These are phyloP conservation scores for Nicotiana benthamiana DNA, from an alignment of 257 asterid species.

Conservation along the genomic window DNA sequence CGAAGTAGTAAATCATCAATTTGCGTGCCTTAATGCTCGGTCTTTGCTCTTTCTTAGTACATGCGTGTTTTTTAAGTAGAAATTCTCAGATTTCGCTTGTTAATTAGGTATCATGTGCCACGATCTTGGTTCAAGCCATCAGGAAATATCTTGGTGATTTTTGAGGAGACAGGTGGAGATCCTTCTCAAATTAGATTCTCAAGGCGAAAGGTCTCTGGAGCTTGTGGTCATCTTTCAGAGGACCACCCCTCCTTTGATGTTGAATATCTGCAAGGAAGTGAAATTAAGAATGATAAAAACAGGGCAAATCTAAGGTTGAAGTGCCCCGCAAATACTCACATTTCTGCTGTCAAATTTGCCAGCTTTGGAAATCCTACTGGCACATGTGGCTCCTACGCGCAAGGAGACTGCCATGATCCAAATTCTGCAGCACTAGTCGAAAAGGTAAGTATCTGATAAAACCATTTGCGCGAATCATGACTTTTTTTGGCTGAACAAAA, in stretches of 20 bases:
- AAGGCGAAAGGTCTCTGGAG: constrained; percentile 39
- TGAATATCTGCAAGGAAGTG: constrained; percentile 22
- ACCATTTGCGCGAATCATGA: neutral
- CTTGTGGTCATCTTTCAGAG: constrained; percentile 50
- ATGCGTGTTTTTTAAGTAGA: neutral
- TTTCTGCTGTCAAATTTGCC: constrained; percentile 53
- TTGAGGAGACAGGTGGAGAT: constrained; percentile 88
- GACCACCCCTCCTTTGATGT: constrained; percentile 49
- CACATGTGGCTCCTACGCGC: constrained; percentile 48
- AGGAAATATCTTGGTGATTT: constrained; percentile 63
- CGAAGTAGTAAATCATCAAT: neutral
- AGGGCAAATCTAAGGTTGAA: constrained; percentile 33
- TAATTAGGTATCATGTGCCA: constrained; percentile 78
- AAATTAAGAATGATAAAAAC: constrained; percentile 14
- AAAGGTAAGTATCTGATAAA: constrained; percentile 25
- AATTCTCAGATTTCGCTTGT: neutral
- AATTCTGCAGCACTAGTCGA: constrained; percentile 35
- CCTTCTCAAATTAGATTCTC: constrained; percentile 61
- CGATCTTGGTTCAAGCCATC: constrained; percentile 93
- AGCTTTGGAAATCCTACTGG: constrained; percentile 69
- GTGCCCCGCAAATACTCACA: constrained; percentile 39
- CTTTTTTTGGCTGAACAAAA: neutral
- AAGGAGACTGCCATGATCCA: constrained; percentile 53
- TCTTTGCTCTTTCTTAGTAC: neutral
- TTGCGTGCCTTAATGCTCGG: neutral